Evolutionary conservation across 768 basidiomycete genomes (phyloP).

Genomic region (Lentinula detonsa): DNA sequence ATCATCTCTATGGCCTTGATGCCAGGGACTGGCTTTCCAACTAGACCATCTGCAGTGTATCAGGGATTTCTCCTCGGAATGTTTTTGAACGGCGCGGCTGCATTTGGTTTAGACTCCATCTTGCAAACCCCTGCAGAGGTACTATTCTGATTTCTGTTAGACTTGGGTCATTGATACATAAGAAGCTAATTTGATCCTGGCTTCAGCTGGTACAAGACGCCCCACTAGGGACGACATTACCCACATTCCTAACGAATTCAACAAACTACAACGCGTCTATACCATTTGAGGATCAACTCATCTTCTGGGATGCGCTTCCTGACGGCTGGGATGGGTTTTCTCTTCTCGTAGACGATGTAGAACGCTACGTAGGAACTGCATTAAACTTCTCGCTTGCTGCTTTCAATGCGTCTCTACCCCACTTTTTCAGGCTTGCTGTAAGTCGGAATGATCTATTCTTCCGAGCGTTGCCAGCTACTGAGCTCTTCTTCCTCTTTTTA

Average conservation of each 20-base stretch:
- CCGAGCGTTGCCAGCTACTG: neutral
- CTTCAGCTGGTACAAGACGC: constrained; percentile 68
- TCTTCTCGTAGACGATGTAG: constrained; percentile 82
- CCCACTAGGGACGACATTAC: constrained; percentile 59
- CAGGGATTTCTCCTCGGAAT: constrained; percentile 81
- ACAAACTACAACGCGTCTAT: constrained; percentile 54
- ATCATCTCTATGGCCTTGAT: constrained; percentile 69
- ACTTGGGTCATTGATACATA: neutral
- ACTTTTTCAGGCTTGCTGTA: constrained; percentile 78
- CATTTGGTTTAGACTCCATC: constrained; percentile 77
- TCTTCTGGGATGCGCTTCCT: constrained; percentile 51
- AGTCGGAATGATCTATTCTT: constrained; percentile 22
- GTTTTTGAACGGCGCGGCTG: constrained; percentile 74
- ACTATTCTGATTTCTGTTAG: constrained; percentile 14
- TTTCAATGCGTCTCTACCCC: constrained; percentile 54
- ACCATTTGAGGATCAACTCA: constrained; percentile 45
- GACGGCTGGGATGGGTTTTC: constrained; percentile 70
- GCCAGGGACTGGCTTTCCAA: constrained; percentile 77
- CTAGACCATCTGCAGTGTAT: constrained; percentile 70
- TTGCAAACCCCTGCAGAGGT: constrained; percentile 72
- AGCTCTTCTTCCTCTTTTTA: constrained; percentile 17
- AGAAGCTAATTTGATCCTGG: constrained; percentile 6
- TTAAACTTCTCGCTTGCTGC: constrained; percentile 67
- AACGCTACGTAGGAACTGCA: constrained; percentile 64
- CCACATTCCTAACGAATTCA: constrained; percentile 71